phyloP scores from a whole-genome alignment of 2,329 filamentous ascomycete genomes.

The Penicillium sp. region DNA sequence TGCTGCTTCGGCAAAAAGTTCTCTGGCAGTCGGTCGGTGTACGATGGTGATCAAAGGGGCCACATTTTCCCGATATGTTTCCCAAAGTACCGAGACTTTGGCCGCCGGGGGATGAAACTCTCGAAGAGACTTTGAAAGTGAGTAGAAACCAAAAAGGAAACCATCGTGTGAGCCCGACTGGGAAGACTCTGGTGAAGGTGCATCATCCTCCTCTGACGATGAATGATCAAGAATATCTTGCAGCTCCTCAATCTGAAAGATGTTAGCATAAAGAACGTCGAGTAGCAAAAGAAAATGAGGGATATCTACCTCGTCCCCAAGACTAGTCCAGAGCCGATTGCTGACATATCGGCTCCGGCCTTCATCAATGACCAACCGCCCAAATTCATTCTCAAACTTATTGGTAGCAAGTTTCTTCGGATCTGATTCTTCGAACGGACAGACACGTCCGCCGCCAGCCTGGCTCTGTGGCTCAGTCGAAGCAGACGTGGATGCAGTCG shows the following conservation, averaged over 20 bases:
- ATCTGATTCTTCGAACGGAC: slow-evolving; percentile 24
- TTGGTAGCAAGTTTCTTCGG: slow-evolving; percentile 19
- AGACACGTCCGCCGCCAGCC: not conserved
- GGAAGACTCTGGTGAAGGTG: slow-evolving; percentile 46
- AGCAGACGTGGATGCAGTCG: not conserved
- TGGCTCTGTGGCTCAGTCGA: not conserved
- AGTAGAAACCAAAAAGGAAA: slow-evolving; percentile 61
- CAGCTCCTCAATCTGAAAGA: slow-evolving; percentile 56
- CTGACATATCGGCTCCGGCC: slow-evolving; percentile 61
- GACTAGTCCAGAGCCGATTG: slow-evolving; percentile 59
- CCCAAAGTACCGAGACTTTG: slow-evolving; percentile 54
- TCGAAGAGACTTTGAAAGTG: slow-evolving; percentile 54
- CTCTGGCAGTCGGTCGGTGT: slow-evolving; percentile 55
- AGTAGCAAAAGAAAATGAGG: not conserved
- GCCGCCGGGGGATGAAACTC: slow-evolving; percentile 54
- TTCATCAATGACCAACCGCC: slow-evolving; percentile 58
- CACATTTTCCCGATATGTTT: slow-evolving; percentile 59
- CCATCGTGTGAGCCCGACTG: slow-evolving; percentile 51
- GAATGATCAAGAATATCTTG: slow-evolving; percentile 59
- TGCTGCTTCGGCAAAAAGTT: slow-evolving; percentile 51
- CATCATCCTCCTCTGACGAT: slow-evolving; percentile 56
- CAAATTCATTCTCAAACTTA: slow-evolving; percentile 44
- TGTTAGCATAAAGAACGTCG: slow-evolving; percentile 6
- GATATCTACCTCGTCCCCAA: slow-evolving; percentile 55
- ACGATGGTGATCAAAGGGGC: slow-evolving; percentile 61